A percentile compares a stretch with the other conserved stretches of the same genome.
Evolutionary conservation across 2,329 filamentous ascomycete genomes (phyloP).

Genomic region (Xylaria sp.): DNA sequence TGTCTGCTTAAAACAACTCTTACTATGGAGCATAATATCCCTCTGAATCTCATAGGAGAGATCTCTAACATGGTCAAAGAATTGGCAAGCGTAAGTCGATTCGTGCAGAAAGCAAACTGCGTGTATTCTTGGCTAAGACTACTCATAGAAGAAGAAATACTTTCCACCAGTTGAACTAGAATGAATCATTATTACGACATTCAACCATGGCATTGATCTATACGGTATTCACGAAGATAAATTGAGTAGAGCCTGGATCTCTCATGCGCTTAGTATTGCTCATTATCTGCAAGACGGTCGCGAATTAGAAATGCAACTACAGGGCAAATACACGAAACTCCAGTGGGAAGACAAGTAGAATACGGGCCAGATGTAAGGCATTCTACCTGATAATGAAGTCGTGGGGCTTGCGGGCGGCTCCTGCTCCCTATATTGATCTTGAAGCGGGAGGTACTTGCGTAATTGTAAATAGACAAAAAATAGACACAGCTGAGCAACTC

Average conservation of each 20-base stretch:
- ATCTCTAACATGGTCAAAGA: conserved; percentile 64
- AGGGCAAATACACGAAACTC: conserved; percentile 58
- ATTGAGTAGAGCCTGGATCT: conserved; percentile 69
- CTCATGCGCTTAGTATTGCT: conserved; percentile 71
- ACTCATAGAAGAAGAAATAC: conserved; percentile 52
- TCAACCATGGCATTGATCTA: conserved; percentile 78
- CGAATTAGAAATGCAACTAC: conserved; percentile 57
- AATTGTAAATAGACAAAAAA: too few species aligned
- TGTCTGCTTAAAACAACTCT: conserved; percentile 79
- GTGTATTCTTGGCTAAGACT: conserved; percentile 5
- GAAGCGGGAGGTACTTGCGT: too few species aligned
- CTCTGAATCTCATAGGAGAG: conserved; percentile 72
- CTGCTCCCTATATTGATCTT: too few species aligned
- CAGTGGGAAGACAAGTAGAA: conserved; percentile 26
- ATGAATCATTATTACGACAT: conserved; percentile 77
- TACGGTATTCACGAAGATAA: conserved; percentile 66
- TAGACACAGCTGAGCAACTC: too few species aligned
- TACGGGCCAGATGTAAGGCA: not conserved
- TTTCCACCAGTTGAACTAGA: conserved; percentile 77
- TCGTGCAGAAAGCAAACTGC: not conserved
- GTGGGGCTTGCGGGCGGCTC: too few species aligned
- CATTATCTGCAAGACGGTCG: conserved; percentile 67
- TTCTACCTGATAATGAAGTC: not conserved
- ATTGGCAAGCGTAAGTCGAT: conserved; percentile 57
- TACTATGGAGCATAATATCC: conserved; percentile 64